phyloP scores from a whole-genome alignment of 108 stramenopile genomes.

The Fragilaria radians region DNA sequence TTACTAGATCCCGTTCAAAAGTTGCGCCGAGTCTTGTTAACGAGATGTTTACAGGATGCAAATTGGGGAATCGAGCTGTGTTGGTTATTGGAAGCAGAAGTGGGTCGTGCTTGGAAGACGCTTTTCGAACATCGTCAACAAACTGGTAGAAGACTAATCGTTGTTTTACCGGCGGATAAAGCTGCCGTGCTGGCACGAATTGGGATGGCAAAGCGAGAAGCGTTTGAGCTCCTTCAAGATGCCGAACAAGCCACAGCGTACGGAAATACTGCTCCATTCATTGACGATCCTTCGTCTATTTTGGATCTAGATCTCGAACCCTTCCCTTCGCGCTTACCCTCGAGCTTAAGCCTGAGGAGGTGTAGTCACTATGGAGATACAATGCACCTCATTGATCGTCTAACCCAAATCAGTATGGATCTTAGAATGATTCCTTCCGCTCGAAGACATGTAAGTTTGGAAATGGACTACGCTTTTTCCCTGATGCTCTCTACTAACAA shows the following conservation, averaged over 20 bases:
- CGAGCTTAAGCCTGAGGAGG: constrained; percentile 58
- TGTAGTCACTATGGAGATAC: constrained; percentile 87
- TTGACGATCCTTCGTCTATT: not conserved
- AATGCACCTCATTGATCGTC: constrained; percentile 80
- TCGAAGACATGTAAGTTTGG: constrained; percentile 32
- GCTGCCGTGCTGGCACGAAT: constrained; percentile 73
- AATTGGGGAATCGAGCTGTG: constrained; percentile 81
- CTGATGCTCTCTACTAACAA: too few relatives aligned
- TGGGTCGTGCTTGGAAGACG: constrained; percentile 80
- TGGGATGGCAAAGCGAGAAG: constrained; percentile 67
- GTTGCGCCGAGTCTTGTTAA: constrained; percentile 51
- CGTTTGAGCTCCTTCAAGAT: constrained; percentile 84
- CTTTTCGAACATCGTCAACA: constrained; percentile 83
- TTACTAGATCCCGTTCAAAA: constrained; percentile 65
- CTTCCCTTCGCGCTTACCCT: constrained; percentile 27
- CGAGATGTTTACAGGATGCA: constrained; percentile 60
- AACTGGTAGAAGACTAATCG: constrained; percentile 70
- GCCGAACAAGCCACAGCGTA: constrained; percentile 83
- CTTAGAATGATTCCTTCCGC: constrained; percentile 41
- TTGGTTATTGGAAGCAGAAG: constrained; percentile 87
- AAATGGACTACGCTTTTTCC: not conserved
- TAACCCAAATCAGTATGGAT: constrained; percentile 78
- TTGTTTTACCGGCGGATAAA: constrained; percentile 79
- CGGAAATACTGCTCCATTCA: constrained; percentile 35
- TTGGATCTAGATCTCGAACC: constrained; percentile 5